Conservation (phyloP, 164 flowering plant genomes). For the Vitis cinerea region DNA sequence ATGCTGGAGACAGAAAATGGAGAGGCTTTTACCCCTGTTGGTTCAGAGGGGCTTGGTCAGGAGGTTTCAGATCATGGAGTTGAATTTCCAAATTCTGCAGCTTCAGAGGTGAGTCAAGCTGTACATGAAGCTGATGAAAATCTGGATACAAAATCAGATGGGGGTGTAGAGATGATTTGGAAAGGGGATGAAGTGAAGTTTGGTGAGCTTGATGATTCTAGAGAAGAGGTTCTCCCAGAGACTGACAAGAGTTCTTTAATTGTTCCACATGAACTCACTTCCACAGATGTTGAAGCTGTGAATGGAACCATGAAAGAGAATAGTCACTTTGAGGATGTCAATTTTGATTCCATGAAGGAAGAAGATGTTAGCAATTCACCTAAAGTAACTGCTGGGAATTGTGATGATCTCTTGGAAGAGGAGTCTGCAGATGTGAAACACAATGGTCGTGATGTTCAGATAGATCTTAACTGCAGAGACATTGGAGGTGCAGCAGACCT, state of each 20-base stretch:
- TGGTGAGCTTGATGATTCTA: neutral
- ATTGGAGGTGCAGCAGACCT: neutral
- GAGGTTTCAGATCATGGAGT: no score
- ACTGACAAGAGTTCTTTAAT: no score
- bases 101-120: neutral
- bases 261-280: no score
- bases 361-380: slow-evolving; percentile 1
- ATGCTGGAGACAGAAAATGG: neutral
- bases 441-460: neutral
- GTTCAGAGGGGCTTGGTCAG: neutral
- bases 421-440: neutral
- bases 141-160: neutral
- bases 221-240: neutral
- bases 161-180: neutral
- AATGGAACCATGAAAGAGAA: neutral
- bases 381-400: neutral
- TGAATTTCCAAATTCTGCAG: neutral
- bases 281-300: no score
- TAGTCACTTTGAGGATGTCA: no score
- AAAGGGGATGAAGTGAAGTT: neutral
- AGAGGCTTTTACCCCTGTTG: neutral
- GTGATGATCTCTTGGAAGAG: neutral
- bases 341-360: neutral
- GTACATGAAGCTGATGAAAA: neutral
- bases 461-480: neutral